phyloP scores from a whole-genome alignment of 352 stramenopile species.

The Phytopythium boreale region DNA sequence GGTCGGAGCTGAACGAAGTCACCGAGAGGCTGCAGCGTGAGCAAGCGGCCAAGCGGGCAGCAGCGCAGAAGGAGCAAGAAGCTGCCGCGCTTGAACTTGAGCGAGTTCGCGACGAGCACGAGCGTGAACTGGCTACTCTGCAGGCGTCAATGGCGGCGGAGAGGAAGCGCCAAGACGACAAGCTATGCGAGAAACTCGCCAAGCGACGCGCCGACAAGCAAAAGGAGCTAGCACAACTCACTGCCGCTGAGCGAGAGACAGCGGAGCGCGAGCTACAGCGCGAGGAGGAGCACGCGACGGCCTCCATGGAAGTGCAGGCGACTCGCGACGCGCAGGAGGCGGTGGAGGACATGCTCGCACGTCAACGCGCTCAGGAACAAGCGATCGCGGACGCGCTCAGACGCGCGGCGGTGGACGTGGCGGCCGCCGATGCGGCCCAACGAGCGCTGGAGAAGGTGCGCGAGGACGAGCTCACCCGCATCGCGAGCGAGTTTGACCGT shows the following conservation, averaged over 20 bases:
- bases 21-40: constrained; percentile 3
- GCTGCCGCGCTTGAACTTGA: constrained; percentile 24
- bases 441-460: constrained; percentile 26
- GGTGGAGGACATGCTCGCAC: not conserved
- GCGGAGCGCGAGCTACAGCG: constrained; percentile 8
- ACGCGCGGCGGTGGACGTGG: constrained; percentile 19
- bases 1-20: constrained; percentile 3
- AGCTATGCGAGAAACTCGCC: constrained; percentile 46
- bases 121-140: constrained; percentile 26
- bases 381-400: not conserved
- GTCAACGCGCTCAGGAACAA: not conserved
- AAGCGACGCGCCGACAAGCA: constrained; percentile 32
- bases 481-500: constrained; percentile 24
- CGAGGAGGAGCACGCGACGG: constrained; percentile 9
- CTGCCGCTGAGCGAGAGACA: constrained; percentile 24
- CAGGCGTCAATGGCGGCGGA: constrained; percentile 28
- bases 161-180: constrained; percentile 33
- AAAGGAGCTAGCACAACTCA: constrained; percentile 35
- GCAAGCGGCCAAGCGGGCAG: constrained; percentile 2
- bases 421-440: constrained; percentile 20
- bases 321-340: constrained; percentile 7
- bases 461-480: constrained; percentile 21
- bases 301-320: constrained; percentile 11
- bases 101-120: constrained; percentile 46
- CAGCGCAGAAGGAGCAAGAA: constrained; percentile 23